Evolutionary conservation across 345 rosid genomes (phyloP).

Genomic region (Bruguiera parviflora): DNA sequence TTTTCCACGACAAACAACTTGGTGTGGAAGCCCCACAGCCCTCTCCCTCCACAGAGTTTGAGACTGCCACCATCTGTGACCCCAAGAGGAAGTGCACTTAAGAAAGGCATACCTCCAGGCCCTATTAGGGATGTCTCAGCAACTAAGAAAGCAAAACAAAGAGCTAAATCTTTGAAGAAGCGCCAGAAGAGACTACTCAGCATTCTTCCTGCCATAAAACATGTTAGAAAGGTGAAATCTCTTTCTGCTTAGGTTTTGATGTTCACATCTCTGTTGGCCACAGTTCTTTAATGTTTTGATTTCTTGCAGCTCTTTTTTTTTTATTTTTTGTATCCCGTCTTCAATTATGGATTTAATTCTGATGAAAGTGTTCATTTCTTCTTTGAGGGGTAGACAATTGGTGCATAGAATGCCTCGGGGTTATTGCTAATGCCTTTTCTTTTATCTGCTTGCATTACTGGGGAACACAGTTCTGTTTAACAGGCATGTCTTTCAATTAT

Average conservation of each 20-base stretch:
- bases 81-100: conserved; percentile 98
- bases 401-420: background rate
- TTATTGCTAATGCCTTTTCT: background rate
- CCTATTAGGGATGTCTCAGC: conserved; percentile 61
- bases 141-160: conserved; percentile 52
- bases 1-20: conserved; percentile 86
- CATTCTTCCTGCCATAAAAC: conserved; percentile 40
- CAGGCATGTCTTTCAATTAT: too few relatives aligned
- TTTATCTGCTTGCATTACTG: too few relatives aligned
- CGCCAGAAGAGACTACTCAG: conserved; percentile 49
- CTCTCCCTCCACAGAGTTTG: conserved; percentile 84
- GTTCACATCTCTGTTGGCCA: background rate
- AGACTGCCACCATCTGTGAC: conserved; percentile 92
- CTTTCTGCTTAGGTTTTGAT: conserved; percentile 21
- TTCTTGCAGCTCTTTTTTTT: background rate
- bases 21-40: conserved; percentile 96
- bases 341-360: background rate
- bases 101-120: conserved; percentile 86
- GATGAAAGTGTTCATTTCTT: background rate
- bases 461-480: too few relatives aligned
- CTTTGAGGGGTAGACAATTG: background rate
- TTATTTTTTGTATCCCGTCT: background rate
- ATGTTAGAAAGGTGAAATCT: conserved; percentile 50
- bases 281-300: background rate
- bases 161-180: conserved; percentile 46